Evolutionary conservation across 768 basidiomycete species (phyloP).

Genomic region (Hemileccinum impolitum): DNA sequence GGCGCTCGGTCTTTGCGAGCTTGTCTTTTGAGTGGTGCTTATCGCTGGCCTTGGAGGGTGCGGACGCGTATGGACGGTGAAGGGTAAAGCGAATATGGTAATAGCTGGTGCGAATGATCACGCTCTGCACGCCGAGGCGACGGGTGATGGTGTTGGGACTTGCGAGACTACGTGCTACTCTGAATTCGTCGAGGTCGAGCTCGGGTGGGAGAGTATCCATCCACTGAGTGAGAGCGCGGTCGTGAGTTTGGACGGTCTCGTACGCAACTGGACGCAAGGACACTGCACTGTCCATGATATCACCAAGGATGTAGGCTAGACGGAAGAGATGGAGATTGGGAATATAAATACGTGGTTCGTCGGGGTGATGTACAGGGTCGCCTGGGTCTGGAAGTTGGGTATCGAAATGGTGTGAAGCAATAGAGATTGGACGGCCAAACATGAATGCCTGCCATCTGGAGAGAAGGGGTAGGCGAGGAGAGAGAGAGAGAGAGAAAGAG

Average conservation of each 20-base stretch:
- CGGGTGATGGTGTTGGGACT: slow-evolving; percentile 56
- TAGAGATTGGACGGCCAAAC: slow-evolving; percentile 74
- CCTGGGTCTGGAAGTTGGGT: slow-evolving; percentile 71
- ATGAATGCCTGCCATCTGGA: slow-evolving; percentile 84
- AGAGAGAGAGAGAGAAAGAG: background rate
- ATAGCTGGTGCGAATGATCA: slow-evolving; percentile 73
- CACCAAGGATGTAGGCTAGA: slow-evolving; percentile 74
- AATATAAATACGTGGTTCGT: slow-evolving; percentile 65
- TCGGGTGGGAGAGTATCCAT: slow-evolving; percentile 73
- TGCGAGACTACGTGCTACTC: slow-evolving; percentile 67
- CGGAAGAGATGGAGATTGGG: slow-evolving; percentile 74
- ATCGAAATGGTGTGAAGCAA: slow-evolving; percentile 82
- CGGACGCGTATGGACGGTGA: slow-evolving; percentile 68
- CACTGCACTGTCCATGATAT: slow-evolving; percentile 82
- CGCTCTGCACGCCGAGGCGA: slow-evolving; percentile 75
- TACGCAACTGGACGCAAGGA: slow-evolving; percentile 79
- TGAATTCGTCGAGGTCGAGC: slow-evolving; percentile 73
- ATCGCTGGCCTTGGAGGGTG: slow-evolving; percentile 21
- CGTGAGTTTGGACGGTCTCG: slow-evolving; percentile 67
- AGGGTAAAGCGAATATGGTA: slow-evolving; percentile 84
- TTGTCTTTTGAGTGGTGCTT: slow-evolving; percentile 31
- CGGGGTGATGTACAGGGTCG: slow-evolving; percentile 40
- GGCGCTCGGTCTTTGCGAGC: slow-evolving; percentile 34
- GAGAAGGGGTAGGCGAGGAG: slow-evolving; percentile 6
- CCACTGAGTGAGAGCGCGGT: slow-evolving; percentile 70